Percentiles rank a stretch among this genome's conserved stretches.
Evolutionary conservation across 306 rosid species (phyloP).

Genomic region (Inga laurina): DNA sequence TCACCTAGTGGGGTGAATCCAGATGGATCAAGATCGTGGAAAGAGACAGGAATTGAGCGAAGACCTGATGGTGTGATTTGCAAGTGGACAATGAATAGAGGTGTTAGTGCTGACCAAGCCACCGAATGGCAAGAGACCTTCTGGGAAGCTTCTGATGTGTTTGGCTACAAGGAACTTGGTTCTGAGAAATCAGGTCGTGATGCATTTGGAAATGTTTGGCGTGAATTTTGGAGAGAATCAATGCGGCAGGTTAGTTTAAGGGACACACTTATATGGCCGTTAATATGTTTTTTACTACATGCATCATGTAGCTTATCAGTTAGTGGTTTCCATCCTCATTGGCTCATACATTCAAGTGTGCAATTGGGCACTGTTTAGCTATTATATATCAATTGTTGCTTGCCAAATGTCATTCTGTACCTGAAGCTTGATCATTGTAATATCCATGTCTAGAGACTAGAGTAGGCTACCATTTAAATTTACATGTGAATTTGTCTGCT

Average conservation of each 20-base stretch:
- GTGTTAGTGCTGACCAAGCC: constrained; percentile 76
- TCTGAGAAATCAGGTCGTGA: constrained; percentile 97
- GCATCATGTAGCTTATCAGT: constrained; percentile 1
- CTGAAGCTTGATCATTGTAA: neutral
- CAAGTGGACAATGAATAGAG: constrained; percentile 86
- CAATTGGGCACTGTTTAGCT: neutral
- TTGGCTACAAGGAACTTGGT: constrained; percentile 94
- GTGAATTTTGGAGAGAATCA: constrained; percentile 92
- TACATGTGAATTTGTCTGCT: neutral
- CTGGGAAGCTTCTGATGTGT: constrained; percentile 96
- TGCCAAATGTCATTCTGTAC: neutral
- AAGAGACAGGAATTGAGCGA: constrained; percentile 75
- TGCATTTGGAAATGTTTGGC: constrained; percentile 87
- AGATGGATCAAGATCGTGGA: constrained; percentile 94
- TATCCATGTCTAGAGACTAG: neutral
- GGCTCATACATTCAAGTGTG: neutral
- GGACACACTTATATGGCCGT: constrained; percentile 10
- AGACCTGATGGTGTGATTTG: constrained; percentile 90
- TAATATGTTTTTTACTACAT: constrained; percentile 1
- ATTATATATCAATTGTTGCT: neutral
- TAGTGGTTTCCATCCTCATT: neutral
- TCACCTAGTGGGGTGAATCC: constrained; percentile 55
- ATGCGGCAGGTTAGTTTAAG: constrained; percentile 66
- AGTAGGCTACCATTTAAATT: neutral
- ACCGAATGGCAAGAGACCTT: constrained; percentile 89